Conservation (phyloP, 129 eudicot genomes). For the Glebionis coronaria region DNA sequence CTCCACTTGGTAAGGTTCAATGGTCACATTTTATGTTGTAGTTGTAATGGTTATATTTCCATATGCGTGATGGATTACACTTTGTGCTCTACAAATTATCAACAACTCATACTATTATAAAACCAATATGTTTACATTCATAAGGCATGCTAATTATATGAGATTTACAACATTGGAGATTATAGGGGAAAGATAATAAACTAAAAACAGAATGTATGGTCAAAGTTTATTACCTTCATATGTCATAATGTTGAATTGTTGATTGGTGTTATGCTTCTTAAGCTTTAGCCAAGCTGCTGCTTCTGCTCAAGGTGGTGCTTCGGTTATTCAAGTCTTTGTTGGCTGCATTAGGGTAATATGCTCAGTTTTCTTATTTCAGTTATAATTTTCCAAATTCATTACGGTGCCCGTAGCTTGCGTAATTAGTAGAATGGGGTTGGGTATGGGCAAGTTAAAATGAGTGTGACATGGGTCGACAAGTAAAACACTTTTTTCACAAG, state of each 20-base stretch:
- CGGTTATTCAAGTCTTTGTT: slow-evolving; percentile 93
- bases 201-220: background rate
- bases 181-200: background rate
- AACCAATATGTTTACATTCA: background rate
- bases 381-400: background rate
- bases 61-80: background rate
- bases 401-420: too few species aligned
- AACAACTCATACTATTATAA: background rate
- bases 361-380: background rate
- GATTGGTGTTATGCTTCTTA: slow-evolving; percentile 25
- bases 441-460: too few species aligned
- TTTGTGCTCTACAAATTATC: background rate
- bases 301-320: slow-evolving; percentile 99
- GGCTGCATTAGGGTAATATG: slow-evolving; percentile 83
- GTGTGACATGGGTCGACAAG: too few species aligned
- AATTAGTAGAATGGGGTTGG: too few species aligned
- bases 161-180: background rate
- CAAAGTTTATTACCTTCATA: background rate
- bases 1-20: slow-evolving; percentile 7
- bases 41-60: slow-evolving; percentile 10
- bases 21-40: background rate
- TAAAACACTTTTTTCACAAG: too few species aligned
- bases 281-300: slow-evolving; percentile 99
- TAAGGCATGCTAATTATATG: slow-evolving; percentile 2
- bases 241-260: slow-evolving; percentile 21